Evolutionary conservation across 176 grass and related monocot genomes (phyloP).

Genomic region (Bromus sterilis): DNA sequence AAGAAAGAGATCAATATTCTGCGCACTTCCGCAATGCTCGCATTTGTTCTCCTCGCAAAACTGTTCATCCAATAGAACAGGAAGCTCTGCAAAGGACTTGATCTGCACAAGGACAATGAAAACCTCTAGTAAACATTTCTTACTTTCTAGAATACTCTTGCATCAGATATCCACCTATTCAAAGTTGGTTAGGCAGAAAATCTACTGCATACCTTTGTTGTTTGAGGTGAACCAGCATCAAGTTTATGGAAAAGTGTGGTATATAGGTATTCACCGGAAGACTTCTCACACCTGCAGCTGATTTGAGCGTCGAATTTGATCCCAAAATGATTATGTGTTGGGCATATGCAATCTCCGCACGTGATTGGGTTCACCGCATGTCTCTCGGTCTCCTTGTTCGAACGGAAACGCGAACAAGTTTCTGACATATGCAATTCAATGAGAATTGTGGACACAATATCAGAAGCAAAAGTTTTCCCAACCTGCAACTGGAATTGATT

Average conservation of each 20-base stretch:
- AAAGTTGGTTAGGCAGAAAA: not conserved
- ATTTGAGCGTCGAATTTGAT: not conserved
- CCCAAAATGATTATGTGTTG: slow-evolving; percentile 15
- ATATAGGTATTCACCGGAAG: not conserved
- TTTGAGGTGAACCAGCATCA: slow-evolving; percentile 10
- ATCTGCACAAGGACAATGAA: not conserved
- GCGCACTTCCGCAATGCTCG: not conserved
- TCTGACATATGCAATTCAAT: slow-evolving; percentile 9
- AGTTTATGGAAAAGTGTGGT: slow-evolving; percentile 10
- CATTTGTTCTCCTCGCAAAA: not conserved
- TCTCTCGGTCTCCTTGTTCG: not conserved
- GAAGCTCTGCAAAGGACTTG: slow-evolving; percentile 18
- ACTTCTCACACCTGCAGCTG: slow-evolving; percentile 7
- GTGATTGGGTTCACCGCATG: not conserved
- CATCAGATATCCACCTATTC: not conserved
- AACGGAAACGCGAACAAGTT: not conserved
- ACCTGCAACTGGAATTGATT: not conserved
- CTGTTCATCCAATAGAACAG: not conserved
- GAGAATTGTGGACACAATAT: not conserved
- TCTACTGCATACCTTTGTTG: not conserved
- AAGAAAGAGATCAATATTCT: not conserved
- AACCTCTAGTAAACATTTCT: not conserved
- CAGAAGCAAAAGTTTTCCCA: not conserved
- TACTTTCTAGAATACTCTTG: not conserved
- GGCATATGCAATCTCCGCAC: slow-evolving; percentile 13